Evolutionary conservation across 169 alveolate genomes (phyloP), one percentile per base, ranked within the genome.

Genomic region (Plasmodium inui): DNA sequence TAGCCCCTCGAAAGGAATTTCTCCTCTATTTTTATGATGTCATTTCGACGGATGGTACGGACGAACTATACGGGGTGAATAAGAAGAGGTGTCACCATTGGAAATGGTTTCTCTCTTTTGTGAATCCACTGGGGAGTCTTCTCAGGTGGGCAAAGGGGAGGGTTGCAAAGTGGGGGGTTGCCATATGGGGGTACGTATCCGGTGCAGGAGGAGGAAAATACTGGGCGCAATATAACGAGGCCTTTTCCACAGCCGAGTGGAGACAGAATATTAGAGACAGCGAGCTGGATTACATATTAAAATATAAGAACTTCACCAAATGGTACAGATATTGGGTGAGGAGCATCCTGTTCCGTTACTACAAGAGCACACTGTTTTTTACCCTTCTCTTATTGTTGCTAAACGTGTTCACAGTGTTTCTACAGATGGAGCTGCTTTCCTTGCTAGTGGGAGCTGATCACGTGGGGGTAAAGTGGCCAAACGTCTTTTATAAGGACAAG

Each of bases 241-340:
- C 83, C 19, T 57, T 89, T n/a, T 39, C 80, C 57, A 39, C 82
- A 61, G 80, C 94, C 22, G 83, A 89, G 53, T 89, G 94, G 94
- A 70, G 82, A 28, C 37, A 57, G 26, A 78, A 19, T 37, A 89
- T 81, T 46, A 73, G 71, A 10, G 90, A 89, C 73, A 89, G 72
- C 72, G 94, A 89, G 72, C 19, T 89, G 55, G 90, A 89, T 22
- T 78, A 89, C 72, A 89, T 89, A 61, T 34, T 89, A 80, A 89
- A 89, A 22, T 89, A 89, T 81, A 89, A 80, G 12, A 89, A 39
- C 72, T 89, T 89, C 44, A 89, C 53, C 34, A 81, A 70, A 34
- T 89, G 94, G 94, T 89, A 89, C 73, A 44, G 50, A 67, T 70
- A 89, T 39, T 89, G 94, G 94, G 90, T 89, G 28, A 89, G 82